Base-by-base conservation (phyloP, 495 filamentous ascomycete genomes). In the Hyaloscypha variabilis region DNA sequence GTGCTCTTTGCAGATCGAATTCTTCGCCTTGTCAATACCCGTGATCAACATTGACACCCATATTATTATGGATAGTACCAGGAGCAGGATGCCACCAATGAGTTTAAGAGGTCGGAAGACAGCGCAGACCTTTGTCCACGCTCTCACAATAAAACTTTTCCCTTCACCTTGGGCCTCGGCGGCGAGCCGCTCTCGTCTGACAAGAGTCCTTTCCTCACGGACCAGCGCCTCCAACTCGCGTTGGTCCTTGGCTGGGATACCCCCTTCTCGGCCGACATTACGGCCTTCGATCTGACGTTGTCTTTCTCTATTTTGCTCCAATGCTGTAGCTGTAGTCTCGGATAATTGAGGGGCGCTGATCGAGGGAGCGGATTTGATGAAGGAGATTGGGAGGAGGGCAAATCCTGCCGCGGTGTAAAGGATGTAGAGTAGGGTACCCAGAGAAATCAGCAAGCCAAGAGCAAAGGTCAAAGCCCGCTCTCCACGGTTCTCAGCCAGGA, bases 31-130 rank as follows among this genome's bases (percentile, higher is more conserved):
- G 82, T 99, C 95, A 74, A 97, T 94, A 65, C 88, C 88, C 0
- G 94, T 99, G 71, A 98, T 87, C 61, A 98, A 84, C 96, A 98
- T 99, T 30, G 90, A 94, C 10, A 88, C 82, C 87, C 92, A 97
- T 66, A 93, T 83, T 24, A 94, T 62, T 30, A 97, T 75, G 10
- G 90, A 79, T 28, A 96, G 65, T 21, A 87, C 62, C 2, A 97
- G 79, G 21, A 97, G 78, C 8, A 96, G 60, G 60, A 97, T 83
- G 21, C 95, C 96, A 17, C 91, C 89, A 26, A 97, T 69, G 26
- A 98, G 87, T 76, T 94, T 95, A 67, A 99, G 77, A 0, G 95
- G 95, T 19, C 93, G 84, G 73, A 87, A 81, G 46, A 95, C 72
- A 17, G 92, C 90, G 72, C 90, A 88, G 56, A 91, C 76, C 72